Percentiles rank a stretch among this genome's conserved stretches.
Conservation (phyloP, 768 basidiomycete genomes). For the Mycena amicta region DNA sequence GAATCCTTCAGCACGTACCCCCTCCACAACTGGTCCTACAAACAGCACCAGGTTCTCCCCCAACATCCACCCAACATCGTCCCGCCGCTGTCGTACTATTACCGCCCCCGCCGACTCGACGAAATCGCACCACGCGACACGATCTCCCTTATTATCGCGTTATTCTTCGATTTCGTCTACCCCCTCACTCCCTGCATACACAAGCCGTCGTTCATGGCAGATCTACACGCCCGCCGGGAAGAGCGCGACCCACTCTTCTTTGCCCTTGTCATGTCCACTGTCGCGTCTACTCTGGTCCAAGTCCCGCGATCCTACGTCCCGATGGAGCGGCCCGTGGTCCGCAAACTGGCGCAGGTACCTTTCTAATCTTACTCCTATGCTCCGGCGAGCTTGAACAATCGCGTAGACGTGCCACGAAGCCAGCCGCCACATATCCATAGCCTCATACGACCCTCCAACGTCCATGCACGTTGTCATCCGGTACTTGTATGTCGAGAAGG, state of each 20-base stretch:
- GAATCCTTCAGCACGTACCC: constrained; percentile 68
- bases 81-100: constrained; percentile 72
- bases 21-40: constrained; percentile 71
- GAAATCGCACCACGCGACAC: constrained; percentile 82
- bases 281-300: constrained; percentile 86
- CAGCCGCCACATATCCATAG: constrained; percentile 77
- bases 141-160: constrained; percentile 77
- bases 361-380: neutral
- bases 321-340: constrained; percentile 82
- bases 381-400: neutral
- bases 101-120: constrained; percentile 76
- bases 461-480: constrained; percentile 86
- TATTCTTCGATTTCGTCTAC: constrained; percentile 95
- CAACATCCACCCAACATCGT: constrained; percentile 48
- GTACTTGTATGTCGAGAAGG: constrained; percentile 85
- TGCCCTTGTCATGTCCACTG: constrained; percentile 85
- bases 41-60: constrained; percentile 54
- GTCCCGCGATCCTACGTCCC: constrained; percentile 87
- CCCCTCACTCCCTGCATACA: constrained; percentile 90
- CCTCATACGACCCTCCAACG: constrained; percentile 80
- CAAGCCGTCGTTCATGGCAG: constrained; percentile 91
- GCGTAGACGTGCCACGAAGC: constrained; percentile 79
- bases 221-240: constrained; percentile 76
- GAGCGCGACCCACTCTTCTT: constrained; percentile 91
- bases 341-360: constrained; percentile 68